Conservation (phyloP, 2,329 filamentous ascomycete species). For the Hypoxylon sp. region DNA sequence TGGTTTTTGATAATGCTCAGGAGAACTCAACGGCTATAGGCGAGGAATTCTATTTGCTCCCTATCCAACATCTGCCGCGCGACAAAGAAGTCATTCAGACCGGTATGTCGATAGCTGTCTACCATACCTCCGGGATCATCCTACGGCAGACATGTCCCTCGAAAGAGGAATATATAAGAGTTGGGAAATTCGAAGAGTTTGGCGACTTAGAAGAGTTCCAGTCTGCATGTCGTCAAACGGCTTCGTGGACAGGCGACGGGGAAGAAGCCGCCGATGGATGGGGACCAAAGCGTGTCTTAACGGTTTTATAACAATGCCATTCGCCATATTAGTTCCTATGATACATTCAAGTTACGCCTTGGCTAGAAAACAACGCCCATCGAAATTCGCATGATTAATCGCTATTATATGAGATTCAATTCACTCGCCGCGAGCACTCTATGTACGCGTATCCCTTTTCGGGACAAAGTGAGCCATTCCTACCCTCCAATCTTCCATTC, state of each 20-base stretch:
- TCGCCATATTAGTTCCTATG: not conserved
- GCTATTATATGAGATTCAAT: not conserved
- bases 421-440: no score
- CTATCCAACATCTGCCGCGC: not conserved
- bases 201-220: not conserved
- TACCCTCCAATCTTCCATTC: no score
- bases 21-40: not conserved
- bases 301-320: not conserved
- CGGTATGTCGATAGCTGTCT: not conserved
- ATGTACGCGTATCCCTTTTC: no score
- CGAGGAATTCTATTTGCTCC: not conserved
- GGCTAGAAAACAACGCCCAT: not conserved
- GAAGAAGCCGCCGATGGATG: not conserved
- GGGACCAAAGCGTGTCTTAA: not conserved
- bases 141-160: not conserved
- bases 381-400: not conserved
- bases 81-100: not conserved
- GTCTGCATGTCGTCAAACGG: not conserved
- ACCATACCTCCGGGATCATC: not conserved
- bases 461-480: no score
- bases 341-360: not conserved
- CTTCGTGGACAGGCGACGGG: not conserved
- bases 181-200: not conserved
- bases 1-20: not conserved
- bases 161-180: not conserved